These are phyloP conservation scores for Chrysoporthe cubensis DNA, from an alignment of 2,329 filamentous ascomycete species.

Conservation along the genomic window DNA sequence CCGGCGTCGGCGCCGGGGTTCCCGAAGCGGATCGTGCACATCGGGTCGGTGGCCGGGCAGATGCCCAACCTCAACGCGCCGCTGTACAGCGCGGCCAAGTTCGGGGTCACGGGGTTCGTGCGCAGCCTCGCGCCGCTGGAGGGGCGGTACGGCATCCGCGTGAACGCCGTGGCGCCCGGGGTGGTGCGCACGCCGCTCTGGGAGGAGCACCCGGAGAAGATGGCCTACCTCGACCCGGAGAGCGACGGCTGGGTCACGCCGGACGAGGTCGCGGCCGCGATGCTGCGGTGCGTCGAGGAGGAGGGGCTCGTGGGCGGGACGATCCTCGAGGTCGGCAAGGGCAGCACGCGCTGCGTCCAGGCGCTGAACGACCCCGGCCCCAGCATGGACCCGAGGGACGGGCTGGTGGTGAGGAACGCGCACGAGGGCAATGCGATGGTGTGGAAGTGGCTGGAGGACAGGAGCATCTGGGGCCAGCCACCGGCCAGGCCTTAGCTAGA, in stretches of 20 bases:
- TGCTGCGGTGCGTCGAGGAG: constrained; percentile 45
- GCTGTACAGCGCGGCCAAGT: constrained; percentile 46
- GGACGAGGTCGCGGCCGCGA: constrained; percentile 47
- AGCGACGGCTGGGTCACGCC: constrained; percentile 47
- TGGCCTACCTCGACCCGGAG: constrained; percentile 40
- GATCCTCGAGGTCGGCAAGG: constrained; percentile 45
- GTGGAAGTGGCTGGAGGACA: constrained; percentile 35
- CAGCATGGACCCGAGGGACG: constrained; percentile 33
- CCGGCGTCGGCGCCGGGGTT: constrained; percentile 32
- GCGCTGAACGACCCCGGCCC: constrained; percentile 46
- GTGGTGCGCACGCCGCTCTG: constrained; percentile 50
- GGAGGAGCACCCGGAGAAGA: constrained; percentile 49
- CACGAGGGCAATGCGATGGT: constrained; percentile 36
- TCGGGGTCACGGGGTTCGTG: constrained; percentile 45
- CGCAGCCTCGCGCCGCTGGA: constrained; percentile 45
- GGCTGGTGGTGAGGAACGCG: constrained; percentile 36
- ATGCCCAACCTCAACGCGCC: constrained; percentile 40
- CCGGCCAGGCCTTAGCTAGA: background rate
- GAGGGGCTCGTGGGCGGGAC: constrained; percentile 43
- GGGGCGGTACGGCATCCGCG: constrained; percentile 39
- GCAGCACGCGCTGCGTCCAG: constrained; percentile 39
- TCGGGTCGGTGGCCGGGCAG: constrained; percentile 44
- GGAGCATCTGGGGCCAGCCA: constrained; percentile 33
- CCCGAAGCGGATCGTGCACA: constrained; percentile 44
- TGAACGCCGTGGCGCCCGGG: constrained; percentile 50